Evolutionary conservation across 768 basidiomycete species (phyloP).

Genomic region (Psilocybe cubensis): DNA sequence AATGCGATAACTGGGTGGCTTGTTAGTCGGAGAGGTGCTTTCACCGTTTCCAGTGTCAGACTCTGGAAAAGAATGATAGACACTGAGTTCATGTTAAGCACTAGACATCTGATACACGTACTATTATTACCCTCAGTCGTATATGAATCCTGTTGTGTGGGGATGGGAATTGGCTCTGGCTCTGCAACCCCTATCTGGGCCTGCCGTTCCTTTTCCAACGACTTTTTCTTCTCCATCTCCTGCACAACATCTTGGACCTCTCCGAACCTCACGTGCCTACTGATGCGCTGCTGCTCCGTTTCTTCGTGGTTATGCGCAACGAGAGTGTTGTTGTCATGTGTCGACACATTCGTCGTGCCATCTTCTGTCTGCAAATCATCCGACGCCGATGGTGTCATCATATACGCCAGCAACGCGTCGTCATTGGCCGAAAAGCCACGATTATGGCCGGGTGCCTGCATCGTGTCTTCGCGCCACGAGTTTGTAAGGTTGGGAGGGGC

Average conservation of each 20-base stretch:
- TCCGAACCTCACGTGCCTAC: constrained; percentile 49
- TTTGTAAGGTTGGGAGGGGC: constrained; percentile 21
- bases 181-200: not conserved
- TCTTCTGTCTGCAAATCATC: constrained; percentile 20
- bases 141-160: not conserved
- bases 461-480: constrained; percentile 18
- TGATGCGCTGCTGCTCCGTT: constrained; percentile 25
- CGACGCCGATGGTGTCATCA: constrained; percentile 29
- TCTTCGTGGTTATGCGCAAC: constrained; percentile 9
- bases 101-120: not conserved
- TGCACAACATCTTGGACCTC: constrained; percentile 42
- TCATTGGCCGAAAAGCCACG: constrained; percentile 28
- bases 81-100: too few relatives aligned
- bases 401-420: constrained; percentile 43
- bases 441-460: constrained; percentile 12
- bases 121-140: not conserved
- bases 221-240: constrained; percentile 31
- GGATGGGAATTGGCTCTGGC: not conserved
- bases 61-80: not conserved
- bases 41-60: not conserved
- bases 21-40: not conserved
- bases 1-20: constrained; percentile 20
- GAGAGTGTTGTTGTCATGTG: not conserved
- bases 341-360: not conserved
- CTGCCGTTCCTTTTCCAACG: constrained; percentile 18